These are phyloP conservation scores for Ceratocystis cacaofunesta DNA, from an alignment of 2,329 filamentous ascomycete species.

Conservation along the genomic window DNA sequence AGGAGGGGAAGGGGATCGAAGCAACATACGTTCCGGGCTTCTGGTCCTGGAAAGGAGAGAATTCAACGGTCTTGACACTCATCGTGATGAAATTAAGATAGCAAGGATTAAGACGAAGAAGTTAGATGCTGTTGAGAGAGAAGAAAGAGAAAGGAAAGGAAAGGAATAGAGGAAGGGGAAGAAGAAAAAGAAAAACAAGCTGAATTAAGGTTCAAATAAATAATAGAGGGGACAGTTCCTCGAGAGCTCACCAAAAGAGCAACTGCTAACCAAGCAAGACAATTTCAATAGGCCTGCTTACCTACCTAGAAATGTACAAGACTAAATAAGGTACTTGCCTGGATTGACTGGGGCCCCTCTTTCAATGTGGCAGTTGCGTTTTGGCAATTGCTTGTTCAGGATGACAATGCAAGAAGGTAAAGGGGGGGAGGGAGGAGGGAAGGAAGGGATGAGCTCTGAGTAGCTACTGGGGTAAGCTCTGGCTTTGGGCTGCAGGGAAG, in stretches of 20 bases:
- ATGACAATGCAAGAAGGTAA: neutral
- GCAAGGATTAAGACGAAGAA: neutral
- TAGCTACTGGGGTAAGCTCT: constrained; percentile 2
- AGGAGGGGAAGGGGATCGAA: neutral
- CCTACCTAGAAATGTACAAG: neutral
- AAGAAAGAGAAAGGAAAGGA: neutral
- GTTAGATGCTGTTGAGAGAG: neutral
- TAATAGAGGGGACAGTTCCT: neutral
- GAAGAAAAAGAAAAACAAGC: neutral
- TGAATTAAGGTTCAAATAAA: neutral
- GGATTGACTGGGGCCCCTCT: neutral
- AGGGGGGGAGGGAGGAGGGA: neutral
- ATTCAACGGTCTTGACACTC: constrained; percentile 60
- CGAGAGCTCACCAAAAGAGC: neutral
- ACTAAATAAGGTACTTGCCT: neutral
- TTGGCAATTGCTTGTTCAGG: constrained; percentile 1
- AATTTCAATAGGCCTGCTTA: neutral
- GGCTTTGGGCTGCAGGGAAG: constrained; percentile 4
- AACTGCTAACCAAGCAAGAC: neutral
- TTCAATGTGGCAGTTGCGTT: neutral
- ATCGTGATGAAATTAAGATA: constrained; percentile 33
- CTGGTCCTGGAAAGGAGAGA: constrained; percentile 84
- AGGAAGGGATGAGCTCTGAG: neutral
- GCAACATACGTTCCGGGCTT: constrained; percentile 91
- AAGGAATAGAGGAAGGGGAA: neutral